phyloP scores from a whole-genome alignment of 1,284 basidiomycete genomes.

The Pascua guehoae region DNA sequence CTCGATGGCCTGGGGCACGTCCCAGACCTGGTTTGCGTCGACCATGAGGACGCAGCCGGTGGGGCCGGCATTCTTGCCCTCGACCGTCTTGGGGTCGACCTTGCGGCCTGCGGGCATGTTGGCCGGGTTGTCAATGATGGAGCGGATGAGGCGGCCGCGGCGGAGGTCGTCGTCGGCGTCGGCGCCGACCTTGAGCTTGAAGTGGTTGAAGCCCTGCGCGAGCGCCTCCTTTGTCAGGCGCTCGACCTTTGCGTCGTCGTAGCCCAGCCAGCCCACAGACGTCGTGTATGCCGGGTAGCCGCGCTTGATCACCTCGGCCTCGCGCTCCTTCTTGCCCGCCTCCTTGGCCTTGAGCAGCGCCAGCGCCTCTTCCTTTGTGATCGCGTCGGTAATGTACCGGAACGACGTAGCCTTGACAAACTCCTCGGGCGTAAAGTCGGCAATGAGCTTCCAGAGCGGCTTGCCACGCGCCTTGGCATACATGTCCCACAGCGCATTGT shows the following conservation, averaged over 20 bases:
- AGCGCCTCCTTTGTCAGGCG: conserved; percentile 82
- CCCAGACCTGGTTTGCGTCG: conserved; percentile 94
- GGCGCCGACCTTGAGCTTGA: conserved; percentile 96
- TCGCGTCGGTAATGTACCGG: conserved; percentile 88
- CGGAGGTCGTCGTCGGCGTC: conserved; percentile 76
- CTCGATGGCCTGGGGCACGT: conserved; percentile 85
- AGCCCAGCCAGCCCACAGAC: conserved; percentile 87
- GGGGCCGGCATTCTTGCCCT: conserved; percentile 88
- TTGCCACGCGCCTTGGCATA: conserved; percentile 54
- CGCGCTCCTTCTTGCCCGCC: conserved; percentile 70
- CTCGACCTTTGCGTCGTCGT: conserved; percentile 85
- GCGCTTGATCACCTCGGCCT: conserved; percentile 60
- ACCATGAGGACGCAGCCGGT: conserved; percentile 94
- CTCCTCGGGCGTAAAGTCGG: conserved; percentile 65
- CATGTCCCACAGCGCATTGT: conserved; percentile 55
- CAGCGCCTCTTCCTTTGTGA: conserved; percentile 85
- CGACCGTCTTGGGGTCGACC: conserved; percentile 63
- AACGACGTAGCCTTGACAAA: conserved; percentile 78
- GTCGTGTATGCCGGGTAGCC: conserved; percentile 95
- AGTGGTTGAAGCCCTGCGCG: conserved; percentile 83
- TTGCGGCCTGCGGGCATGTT: conserved; percentile 49
- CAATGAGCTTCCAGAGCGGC: conserved; percentile 58
- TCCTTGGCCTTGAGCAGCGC: conserved; percentile 73
- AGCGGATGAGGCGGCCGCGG: conserved; percentile 80
- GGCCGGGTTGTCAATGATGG: conserved; percentile 83